Evolutionary conservation across 805 yeast species (phyloP).

Genomic region (Suhomyces sp.): DNA sequence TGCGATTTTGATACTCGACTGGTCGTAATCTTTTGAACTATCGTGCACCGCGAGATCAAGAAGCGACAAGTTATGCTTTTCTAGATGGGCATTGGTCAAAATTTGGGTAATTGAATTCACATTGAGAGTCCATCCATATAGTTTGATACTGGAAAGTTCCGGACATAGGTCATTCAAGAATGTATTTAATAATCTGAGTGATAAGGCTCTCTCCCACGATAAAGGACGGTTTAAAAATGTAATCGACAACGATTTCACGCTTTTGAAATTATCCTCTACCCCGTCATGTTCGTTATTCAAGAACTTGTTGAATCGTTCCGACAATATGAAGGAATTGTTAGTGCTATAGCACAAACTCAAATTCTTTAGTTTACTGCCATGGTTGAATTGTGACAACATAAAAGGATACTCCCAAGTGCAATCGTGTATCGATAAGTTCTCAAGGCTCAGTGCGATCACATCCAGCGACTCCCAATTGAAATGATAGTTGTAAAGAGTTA

Average conservation of each 20-base stretch:
- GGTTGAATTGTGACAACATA: constrained; percentile 35
- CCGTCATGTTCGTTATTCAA: constrained; percentile 9
- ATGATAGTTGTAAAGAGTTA: constrained; percentile 41
- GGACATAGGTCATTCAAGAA: constrained; percentile 9
- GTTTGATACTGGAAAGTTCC: constrained; percentile 11
- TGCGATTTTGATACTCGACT: not conserved
- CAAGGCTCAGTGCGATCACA: constrained; percentile 7
- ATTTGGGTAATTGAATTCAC: constrained; percentile 1
- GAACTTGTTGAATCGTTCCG: constrained; percentile 36
- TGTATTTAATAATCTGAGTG: not conserved
- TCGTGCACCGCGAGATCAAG: constrained; percentile 11
- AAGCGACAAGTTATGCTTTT: constrained; percentile 6
- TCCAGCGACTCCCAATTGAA: constrained; percentile 37
- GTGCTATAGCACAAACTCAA: constrained; percentile 25
- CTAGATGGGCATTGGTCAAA: not conserved
- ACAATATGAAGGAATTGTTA: constrained; percentile 31
- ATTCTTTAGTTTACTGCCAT: constrained; percentile 16
- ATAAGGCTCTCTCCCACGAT: constrained; percentile 2
- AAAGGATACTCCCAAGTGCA: constrained; percentile 62
- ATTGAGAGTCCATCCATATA: constrained; percentile 24
- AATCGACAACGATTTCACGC: constrained; percentile 4
- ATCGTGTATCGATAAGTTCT: constrained; percentile 30
- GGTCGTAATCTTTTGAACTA: not conserved
- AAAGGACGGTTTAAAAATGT: not conserved
- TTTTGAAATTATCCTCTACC: not conserved